Conservation (phyloP, 164 flowering plant species). For the Platanus orientalis region DNA sequence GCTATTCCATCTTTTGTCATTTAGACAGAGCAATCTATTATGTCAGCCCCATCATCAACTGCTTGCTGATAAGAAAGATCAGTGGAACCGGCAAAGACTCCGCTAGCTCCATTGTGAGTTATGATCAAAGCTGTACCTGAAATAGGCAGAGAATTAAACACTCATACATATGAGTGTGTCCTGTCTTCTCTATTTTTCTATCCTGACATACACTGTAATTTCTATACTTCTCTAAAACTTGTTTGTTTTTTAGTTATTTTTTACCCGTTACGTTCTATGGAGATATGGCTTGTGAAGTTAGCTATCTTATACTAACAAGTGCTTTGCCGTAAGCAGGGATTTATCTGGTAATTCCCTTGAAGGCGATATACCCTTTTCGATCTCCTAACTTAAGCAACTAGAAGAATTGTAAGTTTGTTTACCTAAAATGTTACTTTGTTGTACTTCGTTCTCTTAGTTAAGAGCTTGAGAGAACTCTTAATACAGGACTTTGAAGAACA, state of each 20-base stretch:
- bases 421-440: not conserved
- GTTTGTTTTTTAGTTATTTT: not conserved
- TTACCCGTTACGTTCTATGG: not conserved
- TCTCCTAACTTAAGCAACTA: slow-evolving; percentile 75
- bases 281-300: not conserved
- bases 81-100: slow-evolving; percentile 66
- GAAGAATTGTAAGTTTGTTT: slow-evolving; percentile 57
- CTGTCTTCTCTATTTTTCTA: not conserved
- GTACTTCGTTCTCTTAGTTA: not conserved
- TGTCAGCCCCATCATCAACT: slow-evolving; percentile 76
- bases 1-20: slow-evolving; percentile 83
- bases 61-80: slow-evolving; percentile 91
- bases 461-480: too few relatives aligned
- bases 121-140: slow-evolving; percentile 58
- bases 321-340: slow-evolving; percentile 40
- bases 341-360: slow-evolving; percentile 61
- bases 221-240: not conserved
- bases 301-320: not conserved
- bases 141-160: slow-evolving; percentile 4
- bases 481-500: too few relatives aligned
- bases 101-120: slow-evolving; percentile 90
- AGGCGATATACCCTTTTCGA: slow-evolving; percentile 85
- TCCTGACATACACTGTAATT: slow-evolving; percentile 59
- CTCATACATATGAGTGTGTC: not conserved
- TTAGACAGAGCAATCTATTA: slow-evolving; percentile 90